Evolutionary conservation across 768 basidiomycete species (phyloP), one percentile per base, ranked within the genome.

Genomic region (Chlorophyllum brunneum): DNA sequence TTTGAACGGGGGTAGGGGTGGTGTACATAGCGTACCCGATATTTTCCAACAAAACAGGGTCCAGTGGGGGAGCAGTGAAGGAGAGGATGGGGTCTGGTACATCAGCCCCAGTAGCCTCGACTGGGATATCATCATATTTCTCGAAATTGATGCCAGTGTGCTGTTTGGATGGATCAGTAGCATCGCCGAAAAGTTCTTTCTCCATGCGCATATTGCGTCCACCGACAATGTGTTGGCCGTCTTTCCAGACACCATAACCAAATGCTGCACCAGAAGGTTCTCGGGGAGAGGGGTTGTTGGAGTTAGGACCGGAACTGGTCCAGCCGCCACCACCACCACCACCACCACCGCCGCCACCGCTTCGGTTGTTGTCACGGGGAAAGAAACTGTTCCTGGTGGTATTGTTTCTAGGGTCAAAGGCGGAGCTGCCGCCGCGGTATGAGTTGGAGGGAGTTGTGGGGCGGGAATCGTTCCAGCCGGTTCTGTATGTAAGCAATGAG

Each of bases 81-180:
- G 83, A 79, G 57, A 69, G 80, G 63, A 98, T 82, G 39, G 97
- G 94, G 36, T 98, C 95, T 56, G 97, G 97, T n/a, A 98, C 95
- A 61, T 88, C 90, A 55, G 86, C 85, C 60, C 97, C 97, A 43
- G 95, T 98, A 30, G 95, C 95, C 73, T 98, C 97, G 60, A 99
- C 95, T 57, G 97, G 97, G 65, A 99, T 99, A 67, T 98, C 95
- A 70, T 97, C 97, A 63, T 98, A 99, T 72, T 97, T 97, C 75
- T 99, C 97, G 65, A 99, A 99, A 75, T 99, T 99, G 75, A 99
- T 98, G 57, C 97, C 97, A 38, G 95, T 95, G 66, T 92, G 86
- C 68, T 97, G 88, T 65, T 90, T 91, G 54, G 83, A 83, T 20
- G 86, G 82, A 67, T 98, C 95, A 40, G 80, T 75, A 34, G 79